Evolutionary conservation across 2,329 filamentous ascomycete genomes (phyloP), one percentile per base, ranked within the genome.

Genomic region (Fusarium mexicanum): DNA sequence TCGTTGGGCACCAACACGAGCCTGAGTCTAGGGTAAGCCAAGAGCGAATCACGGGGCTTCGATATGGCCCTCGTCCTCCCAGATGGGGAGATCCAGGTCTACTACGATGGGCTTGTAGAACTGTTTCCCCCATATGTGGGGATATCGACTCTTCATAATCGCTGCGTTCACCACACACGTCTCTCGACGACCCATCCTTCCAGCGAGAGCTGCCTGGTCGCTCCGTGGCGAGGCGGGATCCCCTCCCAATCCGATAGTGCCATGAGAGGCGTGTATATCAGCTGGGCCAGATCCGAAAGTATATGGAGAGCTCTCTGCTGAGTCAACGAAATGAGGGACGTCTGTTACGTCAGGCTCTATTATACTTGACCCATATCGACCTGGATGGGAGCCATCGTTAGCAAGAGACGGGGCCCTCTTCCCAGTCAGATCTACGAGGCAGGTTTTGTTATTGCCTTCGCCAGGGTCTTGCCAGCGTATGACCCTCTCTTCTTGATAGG

Each of bases 81-180:
- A 83, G 12, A 91, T 84, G 1, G 92, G 91, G 69, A 96, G 84
- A 73, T 95, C 90, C 37, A 97, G 79, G 79, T 97, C 94, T 18
- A 97, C 91, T n/a, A 97, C 91, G 74, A 97, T 92, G 26, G 94
- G 92, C 79, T 95, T 93, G 81, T 95, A 91, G 82, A 93, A 91
- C 70, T 83, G 86, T 80, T 91, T 93, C 22, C 90, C 90, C 4
- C 85, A 87, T 3, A 76, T 77, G 72, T 92, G 90, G 57, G 91
- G 91, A 82, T 90, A 91, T 69, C 88, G 91, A 29, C 87, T 91
- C 48, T 90, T 90, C 86, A 93, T 88, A 71, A 95, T 91, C 26
- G 94, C 91, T 35, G 93, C 93, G 83, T 97, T 97, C 75, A 96
- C 88, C 61, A 97, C 84, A 79, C 91, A 95, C 3, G 93, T 96